Evolutionary conservation across 129 eudicot species (phyloP).

Genomic region (Arctium minus): DNA sequence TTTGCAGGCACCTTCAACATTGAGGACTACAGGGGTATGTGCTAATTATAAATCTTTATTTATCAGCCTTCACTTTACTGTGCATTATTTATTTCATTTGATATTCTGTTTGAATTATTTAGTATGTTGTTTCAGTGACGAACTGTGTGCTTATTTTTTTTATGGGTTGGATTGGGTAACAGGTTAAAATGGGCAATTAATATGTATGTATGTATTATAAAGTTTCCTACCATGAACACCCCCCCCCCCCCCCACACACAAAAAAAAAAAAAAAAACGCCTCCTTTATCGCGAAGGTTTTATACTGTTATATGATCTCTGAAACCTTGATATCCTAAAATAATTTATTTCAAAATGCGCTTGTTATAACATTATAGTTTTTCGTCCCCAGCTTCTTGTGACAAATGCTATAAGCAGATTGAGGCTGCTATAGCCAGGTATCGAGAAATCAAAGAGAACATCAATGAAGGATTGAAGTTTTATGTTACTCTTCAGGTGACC

Average conservation of each 20-base stretch:
- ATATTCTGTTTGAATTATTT: neutral
- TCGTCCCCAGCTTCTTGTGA: slow-evolving; percentile 64
- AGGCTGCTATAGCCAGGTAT: slow-evolving; percentile 80
- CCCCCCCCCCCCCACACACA: no score
- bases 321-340: no score
- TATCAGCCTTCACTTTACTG: neutral
- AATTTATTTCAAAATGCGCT: neutral
- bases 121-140: neutral
- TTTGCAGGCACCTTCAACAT: slow-evolving; percentile 70
- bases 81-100: neutral
- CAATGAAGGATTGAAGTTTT: slow-evolving; percentile 89
- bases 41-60: neutral
- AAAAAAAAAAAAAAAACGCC: no score
- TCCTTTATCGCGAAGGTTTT: no score
- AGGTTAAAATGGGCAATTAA: neutral
- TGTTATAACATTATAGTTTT: neutral
- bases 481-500: slow-evolving; percentile 91
- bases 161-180: neutral
- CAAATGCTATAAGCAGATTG: slow-evolving; percentile 78
- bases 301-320: no score
- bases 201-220: no score
- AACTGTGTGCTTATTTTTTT: neutral
- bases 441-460: slow-evolving; percentile 83
- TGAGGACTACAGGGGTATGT: slow-evolving; percentile 77
- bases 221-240: no score